Evolutionary conservation across 441 rosid species (phyloP), one percentile per base, ranked within the genome.

Genomic region (Populus hybrid): DNA sequence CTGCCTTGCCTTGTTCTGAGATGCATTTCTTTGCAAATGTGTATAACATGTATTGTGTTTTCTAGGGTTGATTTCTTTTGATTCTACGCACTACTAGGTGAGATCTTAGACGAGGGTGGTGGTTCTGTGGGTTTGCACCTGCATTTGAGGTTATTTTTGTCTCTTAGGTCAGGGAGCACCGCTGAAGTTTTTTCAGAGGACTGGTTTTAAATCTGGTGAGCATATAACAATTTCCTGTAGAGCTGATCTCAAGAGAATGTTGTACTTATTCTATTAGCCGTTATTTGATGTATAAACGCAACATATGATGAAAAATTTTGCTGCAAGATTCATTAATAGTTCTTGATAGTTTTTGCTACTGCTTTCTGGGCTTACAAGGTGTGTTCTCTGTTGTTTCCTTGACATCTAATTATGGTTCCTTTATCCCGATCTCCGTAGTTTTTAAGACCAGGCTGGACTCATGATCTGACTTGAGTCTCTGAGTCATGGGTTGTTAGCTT

Each of bases 11-110:
- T 35, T 34, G 1, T 80, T 70, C 76, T 79, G 80, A 79, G 77
- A 71, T 77, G 85, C 87, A 67, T 86, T 84, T 82, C 83, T 83
- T 84, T 69, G 84, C 85, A 89, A 88, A 80, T 88, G 92, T 89
- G 90, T 87, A 90, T 89, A 89, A 85, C 82, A 77, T 80, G 42
- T 42, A 64, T 76, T 74, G 66, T 74, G 80, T 8, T 80, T 73
- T 65, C 78, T 83, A 78, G 82, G 82, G 70, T 74, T 36, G 80
- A 73, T 79, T 42, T 21, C 57, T 72, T 80, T 67, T 28, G 35
- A 32, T 76, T 76, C 8, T 42, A 28, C 84, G 69, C 82, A 76
- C 67, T 72, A 23, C 77, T 70, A 73, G 69, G 78, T 80, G 85
- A 82, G 86, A 78, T 80, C 26, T 38, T 78, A 67, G 85, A 82